Percentiles rank a stretch among this genome's conserved stretches.
Conservation (phyloP, 345 rosid species). For the Citrus maxima region DNA sequence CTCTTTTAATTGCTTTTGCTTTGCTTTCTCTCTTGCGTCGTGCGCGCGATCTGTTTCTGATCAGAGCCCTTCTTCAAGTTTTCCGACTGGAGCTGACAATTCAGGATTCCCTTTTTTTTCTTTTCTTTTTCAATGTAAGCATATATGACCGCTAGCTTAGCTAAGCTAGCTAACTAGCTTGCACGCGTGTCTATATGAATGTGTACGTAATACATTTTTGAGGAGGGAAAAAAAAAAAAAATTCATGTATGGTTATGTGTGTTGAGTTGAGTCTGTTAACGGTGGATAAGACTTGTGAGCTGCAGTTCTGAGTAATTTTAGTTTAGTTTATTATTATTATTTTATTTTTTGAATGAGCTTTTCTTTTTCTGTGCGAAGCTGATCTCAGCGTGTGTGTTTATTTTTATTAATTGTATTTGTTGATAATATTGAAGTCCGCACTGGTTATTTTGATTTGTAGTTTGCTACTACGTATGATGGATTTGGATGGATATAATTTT, state of each 20-base stretch:
- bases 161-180: too few relatives aligned
- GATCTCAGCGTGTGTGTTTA: not conserved
- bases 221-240: too few relatives aligned
- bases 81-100: too few relatives aligned
- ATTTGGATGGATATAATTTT: slow-evolving; percentile 23
- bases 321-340: too few relatives aligned
- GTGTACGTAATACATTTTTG: not conserved
- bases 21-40: too few relatives aligned
- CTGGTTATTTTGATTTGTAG: not conserved
- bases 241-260: not conserved
- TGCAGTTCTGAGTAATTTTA: not conserved
- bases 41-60: too few relatives aligned
- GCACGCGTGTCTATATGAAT: not conserved
- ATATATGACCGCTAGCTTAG: too few relatives aligned
- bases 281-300: not conserved
- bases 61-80: too few relatives aligned
- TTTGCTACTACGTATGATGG: not conserved
- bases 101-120: too few relatives aligned
- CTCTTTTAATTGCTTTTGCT: not conserved
- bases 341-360: not conserved
- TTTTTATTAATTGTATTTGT: not conserved
- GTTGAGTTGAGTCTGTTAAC: not conserved
- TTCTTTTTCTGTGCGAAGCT: not conserved
- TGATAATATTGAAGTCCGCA: too few relatives aligned
- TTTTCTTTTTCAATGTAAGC: too few relatives aligned